Evolutionary conservation across 768 basidiomycete genomes (phyloP), one percentile per base, ranked within the genome.

Genomic region (Amanita pseudoporphyria): DNA sequence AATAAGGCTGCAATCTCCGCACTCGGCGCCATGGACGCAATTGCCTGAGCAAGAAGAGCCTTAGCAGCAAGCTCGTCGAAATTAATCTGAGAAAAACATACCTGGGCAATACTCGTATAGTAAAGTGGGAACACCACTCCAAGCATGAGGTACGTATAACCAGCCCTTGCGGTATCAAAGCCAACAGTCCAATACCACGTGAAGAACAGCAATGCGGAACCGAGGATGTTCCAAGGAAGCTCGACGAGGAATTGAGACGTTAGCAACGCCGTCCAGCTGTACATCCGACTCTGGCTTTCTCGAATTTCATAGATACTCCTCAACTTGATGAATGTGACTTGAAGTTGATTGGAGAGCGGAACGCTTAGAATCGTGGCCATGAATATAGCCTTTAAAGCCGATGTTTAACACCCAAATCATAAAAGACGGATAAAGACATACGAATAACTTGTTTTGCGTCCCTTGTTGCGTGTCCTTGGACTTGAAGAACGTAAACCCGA

Each of bases 141-240:
- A 21, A 79, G 53, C 56, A 78, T 64, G 5, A 84, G 69, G 58
- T 70, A 82, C 2, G 76, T 77, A 57, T 76, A 83, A n/a, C 73
- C 83, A 3, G 71, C 80, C 32, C 81, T 65, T 10, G 69, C 67
- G 1, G 62, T 65, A 7, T 69, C 67, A 57, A 79, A 80, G 0
- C 82, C 82, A 44, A 83, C 78, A 4, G 81, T 81, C 77, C 78
- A 84, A 62, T 73, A 85, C 82, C 82, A 86, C 56, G 73, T 77
- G 46, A 82, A 56, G 66, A 77, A 87, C 64, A 80, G 73, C 10
- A 85, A 48, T 0, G 71, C 67, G 1, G 80, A 77, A 26, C 76
- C 75, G 3, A 78, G 6, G 32, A 82, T 71, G 53, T 82, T 81
- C 76, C 77, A 81, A 1, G 81, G 81, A 1, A 82, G 45, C 53